phyloP scores from a whole-genome alignment of 2,329 filamentous ascomycete genomes.

The Coniella vitis region DNA sequence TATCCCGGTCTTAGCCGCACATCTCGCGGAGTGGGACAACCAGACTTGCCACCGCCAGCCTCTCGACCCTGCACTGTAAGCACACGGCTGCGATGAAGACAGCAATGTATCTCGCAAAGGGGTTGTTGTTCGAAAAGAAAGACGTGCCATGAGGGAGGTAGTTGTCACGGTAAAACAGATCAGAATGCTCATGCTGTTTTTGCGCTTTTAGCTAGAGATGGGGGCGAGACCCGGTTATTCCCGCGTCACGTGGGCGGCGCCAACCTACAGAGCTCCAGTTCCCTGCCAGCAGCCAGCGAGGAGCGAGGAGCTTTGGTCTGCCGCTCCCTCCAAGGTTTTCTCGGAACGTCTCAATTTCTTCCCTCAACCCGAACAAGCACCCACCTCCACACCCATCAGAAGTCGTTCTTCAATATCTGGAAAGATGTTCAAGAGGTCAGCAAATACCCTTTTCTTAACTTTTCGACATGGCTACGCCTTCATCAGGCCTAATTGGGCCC shows the following conservation, averaged over 20 bases:
- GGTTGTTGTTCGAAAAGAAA: not conserved
- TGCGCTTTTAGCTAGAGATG: not conserved
- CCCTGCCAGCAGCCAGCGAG: not conserved
- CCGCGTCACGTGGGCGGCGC: constrained; percentile 1
- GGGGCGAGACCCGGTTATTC: not conserved
- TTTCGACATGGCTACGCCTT: constrained; percentile 20
- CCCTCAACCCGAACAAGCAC: constrained; percentile 34
- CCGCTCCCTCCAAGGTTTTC: constrained; percentile 17
- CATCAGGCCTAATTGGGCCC: constrained; percentile 49
- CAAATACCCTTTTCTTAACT: constrained; percentile 27
- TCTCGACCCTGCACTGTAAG: no score
- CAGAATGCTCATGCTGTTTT: not conserved
- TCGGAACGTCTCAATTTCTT: constrained; percentile 21
- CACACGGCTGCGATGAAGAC: no score
- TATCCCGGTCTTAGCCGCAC: no score
- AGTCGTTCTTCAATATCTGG: constrained; percentile 61
- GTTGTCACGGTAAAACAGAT: not conserved
- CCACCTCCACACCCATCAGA: constrained; percentile 49
- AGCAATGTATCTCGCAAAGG: no score
- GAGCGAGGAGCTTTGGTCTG: constrained; percentile 6
- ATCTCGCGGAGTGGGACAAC: no score
- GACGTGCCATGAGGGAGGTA: not conserved
- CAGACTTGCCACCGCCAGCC: no score
- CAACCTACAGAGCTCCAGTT: not conserved
- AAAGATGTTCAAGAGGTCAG: constrained; percentile 82